These are phyloP conservation scores for Fusarium algeriense DNA, from an alignment of 2,329 filamentous ascomycete genomes.

Conservation along the genomic window DNA sequence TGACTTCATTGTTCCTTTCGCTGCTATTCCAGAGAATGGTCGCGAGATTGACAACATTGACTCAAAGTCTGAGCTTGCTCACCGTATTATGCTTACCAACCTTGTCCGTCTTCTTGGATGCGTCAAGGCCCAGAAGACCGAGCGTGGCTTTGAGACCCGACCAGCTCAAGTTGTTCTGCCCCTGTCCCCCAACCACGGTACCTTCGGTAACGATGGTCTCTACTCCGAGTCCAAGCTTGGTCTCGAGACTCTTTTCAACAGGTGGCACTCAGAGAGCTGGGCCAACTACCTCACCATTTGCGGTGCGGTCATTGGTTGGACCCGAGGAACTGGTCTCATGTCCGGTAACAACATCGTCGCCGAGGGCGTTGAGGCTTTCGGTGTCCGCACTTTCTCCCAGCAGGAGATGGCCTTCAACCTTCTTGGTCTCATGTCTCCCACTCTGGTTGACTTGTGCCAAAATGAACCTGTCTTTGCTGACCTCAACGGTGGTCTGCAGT, in stretches of 20 bases:
- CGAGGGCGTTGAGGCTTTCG: constrained; percentile 95
- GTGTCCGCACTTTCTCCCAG: constrained; percentile 98
- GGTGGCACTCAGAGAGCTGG: constrained; percentile 99
- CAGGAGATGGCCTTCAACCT: constrained; percentile 99
- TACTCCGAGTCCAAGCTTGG: constrained; percentile 99
- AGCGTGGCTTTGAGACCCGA: constrained; percentile 90
- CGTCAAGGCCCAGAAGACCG: constrained; percentile 91
- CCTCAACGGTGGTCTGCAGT: constrained; percentile 96
- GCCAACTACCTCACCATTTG: constrained; percentile 97
- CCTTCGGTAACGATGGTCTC: constrained; percentile 96
- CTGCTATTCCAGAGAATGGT: constrained; percentile 96
- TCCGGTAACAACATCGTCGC: constrained; percentile 97
- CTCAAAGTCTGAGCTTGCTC: constrained; percentile 96
- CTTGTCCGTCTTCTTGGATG: constrained; percentile 88
- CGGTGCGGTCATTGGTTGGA: constrained; percentile 98
- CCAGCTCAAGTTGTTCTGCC: constrained; percentile 97
- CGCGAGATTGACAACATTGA: constrained; percentile 97
- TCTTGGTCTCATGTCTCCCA: constrained; percentile 93
- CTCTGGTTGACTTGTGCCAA: constrained; percentile 95
- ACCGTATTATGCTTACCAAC: constrained; percentile 99
- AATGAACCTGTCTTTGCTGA: constrained; percentile 96
- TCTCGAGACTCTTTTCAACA: constrained; percentile 96
- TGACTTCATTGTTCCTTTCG: constrained; percentile 95
- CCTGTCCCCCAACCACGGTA: constrained; percentile 97
- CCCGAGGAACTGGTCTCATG: constrained; percentile 97